phyloP scores from a whole-genome alignment of 768 basidiomycete species.

The Boletus tomentosulus region DNA sequence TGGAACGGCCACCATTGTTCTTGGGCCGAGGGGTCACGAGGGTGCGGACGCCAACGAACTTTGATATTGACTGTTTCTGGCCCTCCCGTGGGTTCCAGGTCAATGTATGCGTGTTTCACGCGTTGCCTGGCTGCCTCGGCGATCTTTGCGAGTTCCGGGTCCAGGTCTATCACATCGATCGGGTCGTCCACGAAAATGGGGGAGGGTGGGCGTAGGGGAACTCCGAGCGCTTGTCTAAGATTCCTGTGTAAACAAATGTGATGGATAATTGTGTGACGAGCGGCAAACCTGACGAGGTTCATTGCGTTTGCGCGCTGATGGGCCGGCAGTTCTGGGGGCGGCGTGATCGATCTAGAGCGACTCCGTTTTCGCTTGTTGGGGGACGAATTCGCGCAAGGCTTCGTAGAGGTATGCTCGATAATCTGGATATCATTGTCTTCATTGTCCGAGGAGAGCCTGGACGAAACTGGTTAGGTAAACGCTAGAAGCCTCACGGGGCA shows the following conservation, averaged over 20 bases:
- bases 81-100: conserved; percentile 29
- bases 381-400: conserved; percentile 5
- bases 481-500: conserved; percentile 13
- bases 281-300: conserved; percentile 54
- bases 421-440: conserved; percentile 46
- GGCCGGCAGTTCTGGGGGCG: conserved; percentile 59
- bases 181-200: conserved; percentile 46
- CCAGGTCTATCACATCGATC: conserved; percentile 45
- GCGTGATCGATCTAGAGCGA: conserved; percentile 71
- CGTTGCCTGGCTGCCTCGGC: conserved; percentile 37
- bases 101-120: conserved; percentile 21
- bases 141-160: conserved; percentile 62
- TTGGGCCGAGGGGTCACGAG: conserved; percentile 40
- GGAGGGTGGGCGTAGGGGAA: conserved; percentile 41
- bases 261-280: neutral
- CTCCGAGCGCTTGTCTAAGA: conserved; percentile 46
- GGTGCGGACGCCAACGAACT: conserved; percentile 67
- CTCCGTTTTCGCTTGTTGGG: conserved; percentile 47
- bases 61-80: conserved; percentile 43
- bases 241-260: conserved; percentile 2
- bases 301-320: conserved; percentile 54
- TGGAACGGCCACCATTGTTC: conserved; percentile 47
- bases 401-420: conserved; percentile 32
- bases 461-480: conserved; percentile 7
- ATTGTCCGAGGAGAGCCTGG: conserved; percentile 37